Evolutionary conservation across 768 basidiomycete genomes (phyloP).

Genomic region (Lentinula raphanica): DNA sequence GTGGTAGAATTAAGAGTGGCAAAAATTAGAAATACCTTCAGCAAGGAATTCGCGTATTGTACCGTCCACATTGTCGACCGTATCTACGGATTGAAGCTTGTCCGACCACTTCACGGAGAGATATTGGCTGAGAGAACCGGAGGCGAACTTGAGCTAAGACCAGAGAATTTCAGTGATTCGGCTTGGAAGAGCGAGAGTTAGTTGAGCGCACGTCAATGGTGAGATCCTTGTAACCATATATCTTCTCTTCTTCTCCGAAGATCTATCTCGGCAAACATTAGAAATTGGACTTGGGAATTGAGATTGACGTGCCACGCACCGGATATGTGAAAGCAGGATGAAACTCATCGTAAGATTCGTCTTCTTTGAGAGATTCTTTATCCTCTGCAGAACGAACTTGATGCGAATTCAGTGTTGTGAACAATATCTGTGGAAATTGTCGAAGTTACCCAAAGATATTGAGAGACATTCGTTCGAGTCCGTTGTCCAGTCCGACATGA

Average conservation of each 20-base stretch:
- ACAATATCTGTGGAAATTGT: no score
- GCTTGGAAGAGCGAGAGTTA: neutral
- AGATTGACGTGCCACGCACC: slow-evolving; percentile 36
- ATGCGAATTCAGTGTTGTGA: neutral
- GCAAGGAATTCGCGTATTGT: slow-evolving; percentile 75
- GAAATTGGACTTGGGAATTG: neutral
- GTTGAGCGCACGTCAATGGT: slow-evolving; percentile 64
- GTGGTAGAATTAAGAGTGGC: neutral
- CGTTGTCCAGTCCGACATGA: slow-evolving; percentile 11
- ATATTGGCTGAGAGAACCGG: slow-evolving; percentile 78
- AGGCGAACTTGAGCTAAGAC: slow-evolving; percentile 73
- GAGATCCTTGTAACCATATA: slow-evolving; percentile 89
- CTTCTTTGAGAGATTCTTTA: slow-evolving; percentile 46
- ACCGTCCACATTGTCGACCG: slow-evolving; percentile 85
- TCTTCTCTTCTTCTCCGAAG: slow-evolving; percentile 92
- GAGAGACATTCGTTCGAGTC: slow-evolving; percentile 9
- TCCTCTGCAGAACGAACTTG: slow-evolving; percentile 71
- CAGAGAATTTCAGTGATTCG: no score
- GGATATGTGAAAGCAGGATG: slow-evolving; percentile 93
- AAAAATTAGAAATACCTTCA: slow-evolving; percentile 35
- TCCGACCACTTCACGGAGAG: slow-evolving; percentile 64
- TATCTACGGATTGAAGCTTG: slow-evolving; percentile 58
- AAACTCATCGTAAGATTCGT: slow-evolving; percentile 64
- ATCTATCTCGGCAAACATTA: slow-evolving; percentile 44
- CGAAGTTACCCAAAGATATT: neutral